Evolutionary conservation across 192 early-diverging fungal species (phyloP).

Genomic region (Podila epigama): DNA sequence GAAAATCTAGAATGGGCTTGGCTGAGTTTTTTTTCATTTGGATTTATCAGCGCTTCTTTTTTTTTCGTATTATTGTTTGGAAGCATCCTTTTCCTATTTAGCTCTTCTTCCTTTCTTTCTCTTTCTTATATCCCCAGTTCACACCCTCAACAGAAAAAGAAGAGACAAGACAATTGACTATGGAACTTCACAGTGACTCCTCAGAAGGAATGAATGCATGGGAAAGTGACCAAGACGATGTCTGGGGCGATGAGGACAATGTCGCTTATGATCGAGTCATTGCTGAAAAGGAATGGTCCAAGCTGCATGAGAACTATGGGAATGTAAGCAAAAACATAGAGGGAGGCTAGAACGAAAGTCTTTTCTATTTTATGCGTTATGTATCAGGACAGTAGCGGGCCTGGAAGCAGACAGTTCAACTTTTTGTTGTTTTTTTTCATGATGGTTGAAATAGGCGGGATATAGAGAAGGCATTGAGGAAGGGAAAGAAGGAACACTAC

Average conservation of each 20-base stretch:
- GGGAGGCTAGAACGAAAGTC: too few species aligned
- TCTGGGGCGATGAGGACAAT: slow-evolving; percentile 59
- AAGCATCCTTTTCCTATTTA: background rate
- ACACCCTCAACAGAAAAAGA: slow-evolving; percentile 20
- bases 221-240: slow-evolving; percentile 50
- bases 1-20: too few species aligned
- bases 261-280: slow-evolving; percentile 60
- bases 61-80: too few species aligned
- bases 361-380: background rate
- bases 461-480: slow-evolving; percentile 72
- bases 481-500: slow-evolving; percentile 64
- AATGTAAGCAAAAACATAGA: slow-evolving; percentile 53
- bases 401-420: too few species aligned
- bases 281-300: slow-evolving; percentile 67
- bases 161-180: too few species aligned
- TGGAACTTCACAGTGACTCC: slow-evolving; percentile 14
- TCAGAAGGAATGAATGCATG: slow-evolving; percentile 3
- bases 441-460: slow-evolving; percentile 51
- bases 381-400: too few species aligned
- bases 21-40: slow-evolving; percentile 1
- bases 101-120: background rate
- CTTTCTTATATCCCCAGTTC: background rate
- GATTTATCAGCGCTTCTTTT: background rate
- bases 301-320: slow-evolving; percentile 67
- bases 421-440: background rate